These are phyloP conservation scores for Monosporascus sp. DNA, from an alignment of 2,329 filamentous ascomycete species.

Conservation along the genomic window DNA sequence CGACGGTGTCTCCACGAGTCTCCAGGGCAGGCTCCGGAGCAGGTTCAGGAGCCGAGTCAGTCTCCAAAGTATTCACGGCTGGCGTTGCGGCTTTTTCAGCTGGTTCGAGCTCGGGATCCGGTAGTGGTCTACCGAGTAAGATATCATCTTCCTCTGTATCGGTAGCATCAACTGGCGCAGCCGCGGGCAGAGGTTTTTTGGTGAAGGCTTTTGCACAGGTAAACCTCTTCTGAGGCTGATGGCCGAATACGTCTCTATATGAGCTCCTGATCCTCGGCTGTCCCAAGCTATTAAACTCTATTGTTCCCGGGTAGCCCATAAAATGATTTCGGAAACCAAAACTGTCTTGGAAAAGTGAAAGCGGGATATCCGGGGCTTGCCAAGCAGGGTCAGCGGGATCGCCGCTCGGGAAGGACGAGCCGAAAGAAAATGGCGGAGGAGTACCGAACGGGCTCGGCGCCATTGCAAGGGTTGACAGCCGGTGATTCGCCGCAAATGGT, in stretches of 20 bases:
- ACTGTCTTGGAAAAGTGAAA: constrained; percentile 24
- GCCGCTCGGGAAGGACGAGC: constrained; percentile 9
- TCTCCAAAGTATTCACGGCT: neutral
- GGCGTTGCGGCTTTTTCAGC: constrained; percentile 3
- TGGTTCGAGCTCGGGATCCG: neutral
- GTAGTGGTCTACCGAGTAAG: constrained; percentile 9
- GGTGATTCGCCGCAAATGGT: constrained; percentile 3
- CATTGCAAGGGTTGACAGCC: constrained; percentile 15
- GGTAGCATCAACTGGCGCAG: constrained; percentile 1
- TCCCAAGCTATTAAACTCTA: constrained; percentile 6
- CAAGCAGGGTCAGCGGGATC: constrained; percentile 27
- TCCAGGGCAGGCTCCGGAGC: neutral
- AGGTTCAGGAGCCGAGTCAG: neutral
- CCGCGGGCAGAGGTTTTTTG: constrained; percentile 2
- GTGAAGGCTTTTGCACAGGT: constrained; percentile 12
- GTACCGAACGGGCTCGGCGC: constrained; percentile 12
- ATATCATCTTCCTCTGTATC: constrained; percentile 21
- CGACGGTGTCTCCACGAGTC: neutral
- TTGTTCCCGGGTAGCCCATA: constrained; percentile 7
- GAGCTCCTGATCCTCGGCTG: constrained; percentile 7
- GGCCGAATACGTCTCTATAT: constrained; percentile 2
- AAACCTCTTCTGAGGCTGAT: constrained; percentile 8
- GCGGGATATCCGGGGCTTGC: constrained; percentile 15
- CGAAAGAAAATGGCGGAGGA: constrained; percentile 15
- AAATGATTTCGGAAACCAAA: constrained; percentile 19